These are phyloP conservation scores for Exophiala sp. DNA, from an alignment of 2,329 filamentous ascomycete species.

Conservation along the genomic window DNA sequence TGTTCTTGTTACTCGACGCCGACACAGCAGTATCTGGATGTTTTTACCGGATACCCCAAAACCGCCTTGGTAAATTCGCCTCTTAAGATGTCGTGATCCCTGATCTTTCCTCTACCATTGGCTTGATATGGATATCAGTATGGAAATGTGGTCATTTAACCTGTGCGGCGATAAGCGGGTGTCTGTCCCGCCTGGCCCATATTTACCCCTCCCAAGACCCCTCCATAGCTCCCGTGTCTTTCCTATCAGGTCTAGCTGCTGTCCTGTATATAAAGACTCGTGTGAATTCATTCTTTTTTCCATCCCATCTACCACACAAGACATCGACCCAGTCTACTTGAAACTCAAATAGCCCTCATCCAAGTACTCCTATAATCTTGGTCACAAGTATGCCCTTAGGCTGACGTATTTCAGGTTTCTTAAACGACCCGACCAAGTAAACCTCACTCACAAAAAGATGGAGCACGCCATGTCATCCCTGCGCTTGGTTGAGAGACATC, in stretches of 20 bases:
- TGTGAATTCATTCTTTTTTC: neutral
- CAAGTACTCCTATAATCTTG: neutral
- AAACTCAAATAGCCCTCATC: neutral
- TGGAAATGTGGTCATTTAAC: too few relatives aligned
- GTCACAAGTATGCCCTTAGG: neutral
- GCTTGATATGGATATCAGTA: too few relatives aligned
- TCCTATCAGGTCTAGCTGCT: neutral
- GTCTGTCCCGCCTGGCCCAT: neutral
- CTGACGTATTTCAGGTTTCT: slow-evolving; percentile 1
- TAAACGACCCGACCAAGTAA: slow-evolving; percentile 13
- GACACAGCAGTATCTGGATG: too few relatives aligned
- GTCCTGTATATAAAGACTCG: neutral
- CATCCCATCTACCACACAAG: neutral
- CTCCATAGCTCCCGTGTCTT: neutral
- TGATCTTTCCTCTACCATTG: too few relatives aligned
- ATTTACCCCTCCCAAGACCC: neutral
- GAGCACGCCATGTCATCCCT: slow-evolving; percentile 20
- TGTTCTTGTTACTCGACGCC: too few relatives aligned
- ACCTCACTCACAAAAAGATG: slow-evolving; percentile 22
- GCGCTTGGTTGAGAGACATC: slow-evolving; percentile 23
- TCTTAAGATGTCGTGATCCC: too few relatives aligned
- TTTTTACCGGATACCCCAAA: too few relatives aligned
- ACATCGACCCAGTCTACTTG: neutral
- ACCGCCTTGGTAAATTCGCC: too few relatives aligned
- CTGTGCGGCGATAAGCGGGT: too few relatives aligned